Evolutionary conservation across 352 stramenopile species (phyloP), one percentile per base, ranked within the genome.

Genomic region (Globisporangium uncinulatum): DNA sequence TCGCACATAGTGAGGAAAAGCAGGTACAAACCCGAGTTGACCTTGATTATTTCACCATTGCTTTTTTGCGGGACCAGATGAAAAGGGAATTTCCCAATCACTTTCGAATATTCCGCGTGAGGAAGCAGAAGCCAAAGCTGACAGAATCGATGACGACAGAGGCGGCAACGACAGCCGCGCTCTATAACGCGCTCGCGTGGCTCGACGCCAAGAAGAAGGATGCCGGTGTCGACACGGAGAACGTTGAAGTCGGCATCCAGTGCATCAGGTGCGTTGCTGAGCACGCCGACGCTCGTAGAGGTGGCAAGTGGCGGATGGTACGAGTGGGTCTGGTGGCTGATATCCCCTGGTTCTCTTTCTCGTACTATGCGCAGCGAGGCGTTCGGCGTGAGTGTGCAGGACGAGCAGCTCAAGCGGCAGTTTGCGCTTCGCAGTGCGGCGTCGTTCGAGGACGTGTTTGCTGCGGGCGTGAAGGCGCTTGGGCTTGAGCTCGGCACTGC

Each of bases 131-230:
- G 24, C 9, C 19, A 50, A 13, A 9, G 36, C 13, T 13, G 31
- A 53, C 36, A 50, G n/a, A n/a, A 11, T 13, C n/a, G 31, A 53
- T 45, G 20, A 21, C 41, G 44, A 56, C 21, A 52, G 29, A 7
- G 17, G 76, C 82, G 69, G 66, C 86, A 57, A 63, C 53, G 24
- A 63, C 53, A 56, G 70, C 67, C 52, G 72, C 74, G 77, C 70
- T 92, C 58, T 92, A 87, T 53, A 86, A 89, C 66, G 77, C 81
- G 56, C 71, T 92, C 51, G 56, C 69, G 68, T 92, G 76, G 77
- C 66, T 92, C 32, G 76, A 89, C 34, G 65, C 56, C 61, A 74
- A 79, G 57, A 92, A 92, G 69, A 69, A 68, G 50, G 66, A 77
- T 57, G 66, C 67, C 19, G 59, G 65, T 9, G 71, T 90, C 42